A percentile compares a stretch with the other conserved stretches of the same genome.
Evolutionary conservation across 129 eudicot species (phyloP).

Genomic region (Flaveria brownii): DNA sequence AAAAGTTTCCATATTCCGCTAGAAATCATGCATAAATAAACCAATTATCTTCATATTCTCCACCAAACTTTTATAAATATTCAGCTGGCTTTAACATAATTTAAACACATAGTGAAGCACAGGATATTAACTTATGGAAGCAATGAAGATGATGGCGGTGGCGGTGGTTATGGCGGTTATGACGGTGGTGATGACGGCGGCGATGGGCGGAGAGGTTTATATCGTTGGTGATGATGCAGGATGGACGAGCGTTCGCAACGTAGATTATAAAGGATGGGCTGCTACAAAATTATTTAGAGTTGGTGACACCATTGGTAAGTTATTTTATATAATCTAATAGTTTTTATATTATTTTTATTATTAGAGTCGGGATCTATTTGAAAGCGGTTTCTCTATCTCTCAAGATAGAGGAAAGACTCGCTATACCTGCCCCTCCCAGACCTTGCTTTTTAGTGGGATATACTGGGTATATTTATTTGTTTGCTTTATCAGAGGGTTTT

Average conservation of each 20-base stretch:
- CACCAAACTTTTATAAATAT: not conserved
- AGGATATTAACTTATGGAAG: not conserved
- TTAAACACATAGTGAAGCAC: not conserved
- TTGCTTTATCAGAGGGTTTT: not conserved
- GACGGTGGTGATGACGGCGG: constrained; percentile 21
- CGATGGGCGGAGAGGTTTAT: constrained; percentile 40
- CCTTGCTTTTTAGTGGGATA: too few relatives aligned
- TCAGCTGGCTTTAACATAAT: not conserved
- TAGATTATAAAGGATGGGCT: constrained; percentile 58
- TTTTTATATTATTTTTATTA: not conserved
- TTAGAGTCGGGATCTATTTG: too few relatives aligned
- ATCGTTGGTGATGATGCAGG: constrained; percentile 59
- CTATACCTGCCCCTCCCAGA: too few relatives aligned
- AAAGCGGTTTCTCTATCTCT: too few relatives aligned
- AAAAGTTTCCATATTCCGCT: constrained; percentile 16
- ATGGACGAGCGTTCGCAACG: constrained; percentile 47
- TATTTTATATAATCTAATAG: not conserved
- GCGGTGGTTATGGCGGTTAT: constrained; percentile 1
- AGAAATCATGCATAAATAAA: constrained; percentile 20
- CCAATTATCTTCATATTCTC: not conserved
- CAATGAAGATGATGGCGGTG: not conserved
- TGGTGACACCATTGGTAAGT: constrained; percentile 56
- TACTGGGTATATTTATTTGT: too few relatives aligned
- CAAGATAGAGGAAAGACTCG: too few relatives aligned
- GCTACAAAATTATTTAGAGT: constrained; percentile 42